phyloP scores from a whole-genome alignment of 306 rosid species.

The Abrus pulchellus region DNA sequence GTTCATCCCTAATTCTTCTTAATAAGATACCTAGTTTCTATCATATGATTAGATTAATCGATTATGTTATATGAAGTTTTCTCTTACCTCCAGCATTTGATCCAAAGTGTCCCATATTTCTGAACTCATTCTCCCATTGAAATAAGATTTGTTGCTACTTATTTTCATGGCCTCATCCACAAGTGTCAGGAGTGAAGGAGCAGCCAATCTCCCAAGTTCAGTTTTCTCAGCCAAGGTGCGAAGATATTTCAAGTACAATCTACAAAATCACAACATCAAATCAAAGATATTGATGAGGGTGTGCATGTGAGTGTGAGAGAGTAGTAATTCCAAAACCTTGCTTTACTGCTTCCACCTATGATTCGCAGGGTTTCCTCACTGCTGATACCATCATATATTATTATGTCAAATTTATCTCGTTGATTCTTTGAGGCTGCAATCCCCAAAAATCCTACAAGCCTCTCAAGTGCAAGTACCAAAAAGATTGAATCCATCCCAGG shows the following conservation, averaged over 20 bases:
- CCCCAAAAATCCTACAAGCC: constrained; percentile 67
- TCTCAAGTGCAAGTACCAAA: constrained; percentile 71
- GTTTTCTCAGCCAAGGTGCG: constrained; percentile 86
- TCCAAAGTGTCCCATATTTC: constrained; percentile 87
- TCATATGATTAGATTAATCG: not conserved
- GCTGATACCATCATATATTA: constrained; percentile 88
- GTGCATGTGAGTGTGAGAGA: constrained; percentile 15
- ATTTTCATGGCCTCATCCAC: constrained; percentile 84
- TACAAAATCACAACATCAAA: constrained; percentile 49
- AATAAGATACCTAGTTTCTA: too few relatives aligned
- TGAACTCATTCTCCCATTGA: constrained; percentile 71
- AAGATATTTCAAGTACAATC: constrained; percentile 84
- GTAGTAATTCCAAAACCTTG: constrained; percentile 67
- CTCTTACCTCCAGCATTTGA: constrained; percentile 76
- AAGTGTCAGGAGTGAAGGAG: constrained; percentile 89
- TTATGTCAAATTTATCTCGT: constrained; percentile 68
- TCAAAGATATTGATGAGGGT: constrained; percentile 24
- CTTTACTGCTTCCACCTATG: constrained; percentile 80
- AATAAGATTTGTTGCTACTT: constrained; percentile 57
- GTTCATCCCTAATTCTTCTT: too few relatives aligned
- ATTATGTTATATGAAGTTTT: constrained; percentile 29
- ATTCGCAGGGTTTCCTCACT: constrained; percentile 84
- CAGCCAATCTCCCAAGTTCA: constrained; percentile 92
- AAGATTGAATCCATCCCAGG: constrained; percentile 94
- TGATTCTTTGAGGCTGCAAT: constrained; percentile 55